These are phyloP conservation scores for Leccinum olivaceopallidum DNA, from an alignment of 768 basidiomycete species.

Conservation along the genomic window DNA sequence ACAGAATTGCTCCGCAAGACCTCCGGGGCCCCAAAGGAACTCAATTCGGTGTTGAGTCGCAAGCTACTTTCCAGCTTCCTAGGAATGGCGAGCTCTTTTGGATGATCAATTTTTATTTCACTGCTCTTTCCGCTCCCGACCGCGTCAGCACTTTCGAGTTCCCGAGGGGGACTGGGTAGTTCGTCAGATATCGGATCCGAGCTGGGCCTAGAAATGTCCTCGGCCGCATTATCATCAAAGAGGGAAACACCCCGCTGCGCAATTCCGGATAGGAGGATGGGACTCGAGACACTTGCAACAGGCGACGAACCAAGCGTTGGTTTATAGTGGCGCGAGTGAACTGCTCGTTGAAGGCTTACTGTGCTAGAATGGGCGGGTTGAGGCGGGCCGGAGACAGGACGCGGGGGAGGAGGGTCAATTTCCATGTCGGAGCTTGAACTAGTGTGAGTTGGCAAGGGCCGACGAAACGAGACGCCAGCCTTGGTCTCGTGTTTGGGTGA, in stretches of 20 bases:
- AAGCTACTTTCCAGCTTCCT: background rate
- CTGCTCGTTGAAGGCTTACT: background rate
- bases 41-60: constrained; percentile 6
- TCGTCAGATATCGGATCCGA: constrained; percentile 21
- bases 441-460: constrained; percentile 9
- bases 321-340: constrained; percentile 6
- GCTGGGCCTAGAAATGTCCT: constrained; percentile 9
- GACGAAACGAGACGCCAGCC: constrained; percentile 6
- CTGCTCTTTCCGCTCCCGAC: constrained; percentile 14
- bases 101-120: constrained; percentile 6
- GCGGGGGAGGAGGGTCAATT: constrained; percentile 22
- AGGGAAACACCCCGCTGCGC: background rate
- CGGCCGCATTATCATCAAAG: constrained; percentile 9
- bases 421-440: constrained; percentile 26
- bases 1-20: background rate
- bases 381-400: constrained; percentile 21
- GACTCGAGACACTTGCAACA: constrained; percentile 22
- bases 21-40: background rate
- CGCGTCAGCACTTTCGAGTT: constrained; percentile 14
- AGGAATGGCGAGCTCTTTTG: constrained; percentile 1
- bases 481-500: constrained; percentile 7
- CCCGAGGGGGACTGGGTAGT: constrained; percentile 13
- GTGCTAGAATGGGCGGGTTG: constrained; percentile 9
- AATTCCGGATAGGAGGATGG: constrained; percentile 10
- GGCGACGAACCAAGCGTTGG: constrained; percentile 14